Percentiles rank a stretch among this genome's conserved stretches.
These are phyloP conservation scores for Saxophila tyrrhenica DNA, from an alignment of 495 filamentous ascomycete species.

Conservation along the genomic window DNA sequence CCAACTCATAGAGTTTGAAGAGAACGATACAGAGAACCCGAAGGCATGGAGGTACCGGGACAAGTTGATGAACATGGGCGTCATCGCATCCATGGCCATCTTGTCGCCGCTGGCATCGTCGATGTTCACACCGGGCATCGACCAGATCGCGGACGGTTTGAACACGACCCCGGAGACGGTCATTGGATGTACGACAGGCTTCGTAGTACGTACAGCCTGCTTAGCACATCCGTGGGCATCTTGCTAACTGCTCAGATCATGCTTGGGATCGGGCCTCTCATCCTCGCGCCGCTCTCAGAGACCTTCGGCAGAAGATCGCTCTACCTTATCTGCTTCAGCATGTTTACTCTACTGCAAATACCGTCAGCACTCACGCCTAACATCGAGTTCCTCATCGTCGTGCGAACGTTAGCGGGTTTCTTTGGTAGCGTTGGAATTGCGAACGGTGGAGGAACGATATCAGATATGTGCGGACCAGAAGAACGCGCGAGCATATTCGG, in stretches of 20 bases:
- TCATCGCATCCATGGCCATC: conserved; percentile 35
- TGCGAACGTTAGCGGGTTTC: conserved; percentile 30
- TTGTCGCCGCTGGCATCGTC: conserved; percentile 31
- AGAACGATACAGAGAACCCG: conserved; percentile 31
- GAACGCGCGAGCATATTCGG: conserved; percentile 22
- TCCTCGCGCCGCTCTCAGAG: conserved; percentile 22
- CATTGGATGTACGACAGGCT: conserved; percentile 26
- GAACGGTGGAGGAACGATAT: conserved; percentile 24
- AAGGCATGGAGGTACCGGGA: conserved; percentile 27
- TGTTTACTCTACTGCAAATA: conserved; percentile 29
- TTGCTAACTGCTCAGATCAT: conserved; percentile 8
- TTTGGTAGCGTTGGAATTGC: conserved; percentile 28
- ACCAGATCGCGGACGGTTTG: conserved; percentile 30
- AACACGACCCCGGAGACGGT: conserved; percentile 22
- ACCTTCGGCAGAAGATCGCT: conserved; percentile 22
- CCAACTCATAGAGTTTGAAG: conserved; percentile 27
- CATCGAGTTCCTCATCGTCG: conserved; percentile 20
- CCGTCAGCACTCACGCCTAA: conserved; percentile 20
- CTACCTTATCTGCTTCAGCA: conserved; percentile 20
- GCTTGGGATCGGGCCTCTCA: conserved; percentile 23
- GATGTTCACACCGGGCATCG: conserved; percentile 36
- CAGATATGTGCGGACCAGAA: conserved; percentile 21
- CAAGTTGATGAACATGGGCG: conserved; percentile 31
- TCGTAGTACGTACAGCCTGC: conserved; percentile 4
- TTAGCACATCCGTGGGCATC: background rate